Evolutionary conservation across 1,284 basidiomycete species (phyloP).

Genomic region (Peniophora sp.): DNA sequence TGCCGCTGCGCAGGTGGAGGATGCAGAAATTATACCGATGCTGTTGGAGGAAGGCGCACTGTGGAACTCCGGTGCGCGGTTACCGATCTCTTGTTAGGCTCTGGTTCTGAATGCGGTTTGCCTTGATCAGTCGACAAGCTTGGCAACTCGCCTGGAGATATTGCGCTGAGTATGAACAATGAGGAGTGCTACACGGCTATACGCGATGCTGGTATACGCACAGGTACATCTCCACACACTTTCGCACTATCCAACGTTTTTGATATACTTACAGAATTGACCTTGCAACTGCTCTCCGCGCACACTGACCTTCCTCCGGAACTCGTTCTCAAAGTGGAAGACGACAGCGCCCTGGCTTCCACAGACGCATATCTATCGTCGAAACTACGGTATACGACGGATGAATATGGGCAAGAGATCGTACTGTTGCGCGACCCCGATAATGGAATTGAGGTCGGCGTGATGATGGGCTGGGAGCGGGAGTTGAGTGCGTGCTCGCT

Average conservation of each 20-base stretch:
- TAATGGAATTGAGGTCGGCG: slow-evolving; percentile 70
- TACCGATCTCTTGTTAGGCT: neutral
- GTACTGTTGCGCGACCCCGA: slow-evolving; percentile 69
- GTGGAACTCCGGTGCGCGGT: slow-evolving; percentile 77
- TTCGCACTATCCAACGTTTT: slow-evolving; percentile 8
- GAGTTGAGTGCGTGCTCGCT: slow-evolving; percentile 53
- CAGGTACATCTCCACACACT: slow-evolving; percentile 52
- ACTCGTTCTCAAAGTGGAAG: slow-evolving; percentile 48
- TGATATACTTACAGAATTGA: slow-evolving; percentile 40
- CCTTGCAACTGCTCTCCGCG: slow-evolving; percentile 53
- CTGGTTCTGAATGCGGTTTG: neutral
- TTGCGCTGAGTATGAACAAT: slow-evolving; percentile 82
- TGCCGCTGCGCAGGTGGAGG: slow-evolving; percentile 77
- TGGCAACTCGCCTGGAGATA: slow-evolving; percentile 80
- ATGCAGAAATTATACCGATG: slow-evolving; percentile 51
- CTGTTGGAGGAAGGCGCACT: slow-evolving; percentile 80
- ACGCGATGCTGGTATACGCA: slow-evolving; percentile 80
- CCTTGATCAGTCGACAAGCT: slow-evolving; percentile 57
- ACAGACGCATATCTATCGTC: slow-evolving; percentile 73
- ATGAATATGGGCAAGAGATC: slow-evolving; percentile 74
- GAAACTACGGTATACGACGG: slow-evolving; percentile 62
- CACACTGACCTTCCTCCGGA: slow-evolving; percentile 21
- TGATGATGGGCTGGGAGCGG: slow-evolving; percentile 97
- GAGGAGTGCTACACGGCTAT: slow-evolving; percentile 66
- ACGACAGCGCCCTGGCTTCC: slow-evolving; percentile 66